Base-by-base conservation (phyloP, 1,284 basidiomycete species). In the Malassezia japonica region DNA sequence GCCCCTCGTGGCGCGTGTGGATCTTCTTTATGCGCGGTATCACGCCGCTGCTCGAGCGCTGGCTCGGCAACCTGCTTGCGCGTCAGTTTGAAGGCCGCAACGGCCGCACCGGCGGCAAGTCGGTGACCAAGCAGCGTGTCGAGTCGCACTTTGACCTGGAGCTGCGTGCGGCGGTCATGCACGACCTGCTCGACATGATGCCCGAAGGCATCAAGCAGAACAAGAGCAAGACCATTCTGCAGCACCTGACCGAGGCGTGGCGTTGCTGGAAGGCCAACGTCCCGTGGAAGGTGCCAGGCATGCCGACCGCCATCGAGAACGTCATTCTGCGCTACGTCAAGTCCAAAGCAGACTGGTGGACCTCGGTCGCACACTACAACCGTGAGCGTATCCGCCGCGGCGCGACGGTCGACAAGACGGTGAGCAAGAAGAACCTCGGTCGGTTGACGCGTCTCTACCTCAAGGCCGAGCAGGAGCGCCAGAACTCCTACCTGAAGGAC, bases 301-400 rank as follows among this genome's bases (percentile, higher is more conserved):
- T 94, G 87, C 89, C 94, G 0, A 92, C 91, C 0, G 87, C 94
- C 6, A 94, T 99, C 61, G 94, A 98, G 77, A 98, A 96, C 75
- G 94, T 99, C 74, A 96, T 99, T 62, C 76, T 99, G 38, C 85
- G 94, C 46, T 99, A 98, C 76, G 92, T 98, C 81, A 99, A 99
- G 81, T 86, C 84, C 75, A 99, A 99, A 79, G 86, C 89, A 9
- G 94, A 98, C 74, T 95, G 90, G 90, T 98, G 91, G 90, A 87
- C 86, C 61, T 94, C 87, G 75, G 87, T 80, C 56, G 85, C 83
- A 13, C 87, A 91, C 70, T 89, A 90, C 74, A 89, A 90, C 65
- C 87, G 91, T 54, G 89, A 90, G 70, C 87, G 87, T 77, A 91
- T 91, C 56, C 82, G 88, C 44, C 86, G 89, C 62, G 90, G 94